Conservation (phyloP, 2,329 filamentous ascomycete genomes). For the Mollisia scopiformis region DNA sequence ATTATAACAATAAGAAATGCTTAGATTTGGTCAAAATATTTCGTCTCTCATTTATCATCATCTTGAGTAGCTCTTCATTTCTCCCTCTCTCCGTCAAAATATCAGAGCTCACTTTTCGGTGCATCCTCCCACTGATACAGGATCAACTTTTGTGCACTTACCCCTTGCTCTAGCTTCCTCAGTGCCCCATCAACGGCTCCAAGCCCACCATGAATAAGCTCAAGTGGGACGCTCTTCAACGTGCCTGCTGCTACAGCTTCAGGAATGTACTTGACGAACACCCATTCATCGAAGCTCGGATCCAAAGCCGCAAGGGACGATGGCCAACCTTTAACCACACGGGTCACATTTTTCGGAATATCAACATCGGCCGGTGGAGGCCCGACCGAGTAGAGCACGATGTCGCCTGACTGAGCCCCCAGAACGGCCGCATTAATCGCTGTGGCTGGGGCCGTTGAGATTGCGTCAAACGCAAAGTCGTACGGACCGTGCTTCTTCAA, state of each 20-base stretch:
- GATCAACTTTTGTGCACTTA: slow-evolving; percentile 4
- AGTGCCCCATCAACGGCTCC: neutral
- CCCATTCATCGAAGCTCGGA: slow-evolving; percentile 3
- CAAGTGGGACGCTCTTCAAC: neutral
- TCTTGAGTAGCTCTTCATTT: neutral
- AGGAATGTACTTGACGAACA: slow-evolving; percentile 3
- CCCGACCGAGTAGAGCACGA: slow-evolving; percentile 3
- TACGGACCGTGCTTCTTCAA: slow-evolving; percentile 3
- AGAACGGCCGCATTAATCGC: slow-evolving; percentile 4
- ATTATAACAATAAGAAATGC: neutral
- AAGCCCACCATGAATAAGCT: slow-evolving; percentile 1
- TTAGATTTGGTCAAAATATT: slow-evolving; percentile 1
- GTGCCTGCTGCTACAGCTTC: slow-evolving; percentile 1
- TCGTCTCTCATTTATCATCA: slow-evolving; percentile 1
- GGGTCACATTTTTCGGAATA: neutral
- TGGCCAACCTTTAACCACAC: neutral
- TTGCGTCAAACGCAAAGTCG: slow-evolving; percentile 4
- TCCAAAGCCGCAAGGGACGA: neutral
- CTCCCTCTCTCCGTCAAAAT: slow-evolving; percentile 1
- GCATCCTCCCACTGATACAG: slow-evolving; percentile 3
- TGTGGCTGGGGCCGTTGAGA: neutral
- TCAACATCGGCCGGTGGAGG: slow-evolving; percentile 2
- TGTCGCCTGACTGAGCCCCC: slow-evolving; percentile 1
- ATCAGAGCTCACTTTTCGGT: neutral
- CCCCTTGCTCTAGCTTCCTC: slow-evolving; percentile 2